Conservation (phyloP, 164 flowering plant species). For the Buxus sempervirens region DNA sequence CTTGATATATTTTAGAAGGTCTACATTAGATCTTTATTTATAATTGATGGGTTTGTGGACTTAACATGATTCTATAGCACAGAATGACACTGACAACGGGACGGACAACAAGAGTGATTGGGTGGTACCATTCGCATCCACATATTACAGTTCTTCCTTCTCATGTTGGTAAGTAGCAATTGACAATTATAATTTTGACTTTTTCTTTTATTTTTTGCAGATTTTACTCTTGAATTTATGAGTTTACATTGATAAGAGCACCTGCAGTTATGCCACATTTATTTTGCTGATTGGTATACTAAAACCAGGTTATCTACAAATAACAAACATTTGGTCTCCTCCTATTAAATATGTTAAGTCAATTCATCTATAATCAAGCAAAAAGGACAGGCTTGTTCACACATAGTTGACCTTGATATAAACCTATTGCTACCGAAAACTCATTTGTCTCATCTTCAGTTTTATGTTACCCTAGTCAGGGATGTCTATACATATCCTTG, state of each 20-base stretch:
- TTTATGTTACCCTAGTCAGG: too few species aligned
- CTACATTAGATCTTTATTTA: background rate
- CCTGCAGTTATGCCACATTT: background rate
- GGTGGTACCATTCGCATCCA: conserved; percentile 99
- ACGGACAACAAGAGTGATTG: conserved; percentile 92
- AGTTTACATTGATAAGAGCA: background rate
- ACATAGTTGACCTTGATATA: too few species aligned
- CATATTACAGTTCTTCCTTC: conserved; percentile 98
- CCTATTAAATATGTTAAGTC: too few species aligned
- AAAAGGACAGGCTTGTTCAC: too few species aligned
- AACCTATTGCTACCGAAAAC: too few species aligned
- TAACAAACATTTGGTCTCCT: too few species aligned
- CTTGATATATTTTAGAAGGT: background rate
- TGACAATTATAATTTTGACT: background rate
- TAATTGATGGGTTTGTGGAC: background rate
- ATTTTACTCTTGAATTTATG: conserved; percentile 7
- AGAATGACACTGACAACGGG: conserved; percentile 79
- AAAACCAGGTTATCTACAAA: too few species aligned
- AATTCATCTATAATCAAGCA: too few species aligned
- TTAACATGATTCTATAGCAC: conserved; percentile 56
- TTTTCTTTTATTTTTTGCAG: background rate
- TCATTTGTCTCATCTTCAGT: too few species aligned
- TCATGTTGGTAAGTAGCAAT: conserved; percentile 75
- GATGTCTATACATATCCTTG: too few species aligned
- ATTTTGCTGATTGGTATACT: background rate